A percentile compares a stretch with the other conserved stretches of the same genome.
phyloP scores from a whole-genome alignment of 495 filamentous ascomycete genomes.

The Hypoxylon trugodes region DNA sequence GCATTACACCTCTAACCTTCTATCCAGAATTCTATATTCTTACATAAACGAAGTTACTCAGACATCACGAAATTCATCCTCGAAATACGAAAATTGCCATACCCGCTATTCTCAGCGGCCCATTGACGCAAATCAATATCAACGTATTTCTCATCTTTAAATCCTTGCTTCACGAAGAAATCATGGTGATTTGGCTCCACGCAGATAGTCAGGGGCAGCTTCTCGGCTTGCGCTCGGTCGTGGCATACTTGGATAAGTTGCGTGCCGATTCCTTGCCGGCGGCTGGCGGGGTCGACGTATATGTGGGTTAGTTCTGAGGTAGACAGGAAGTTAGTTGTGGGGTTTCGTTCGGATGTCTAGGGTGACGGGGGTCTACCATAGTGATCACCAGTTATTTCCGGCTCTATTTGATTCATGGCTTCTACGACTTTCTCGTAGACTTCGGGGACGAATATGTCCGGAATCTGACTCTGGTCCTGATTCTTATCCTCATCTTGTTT shows the following conservation, averaged over 20 bases:
- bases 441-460: conserved; percentile 3
- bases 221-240: neutral
- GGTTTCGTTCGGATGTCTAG: neutral
- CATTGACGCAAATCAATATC: conserved; percentile 21
- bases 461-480: neutral
- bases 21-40: too few relatives aligned
- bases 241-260: neutral
- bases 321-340: neutral
- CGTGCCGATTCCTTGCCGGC: conserved; percentile 11
- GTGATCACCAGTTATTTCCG: neutral
- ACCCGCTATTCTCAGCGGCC: conserved; percentile 20
- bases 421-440: conserved; percentile 4
- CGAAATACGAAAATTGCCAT: conserved; percentile 18
- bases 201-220: neutral
- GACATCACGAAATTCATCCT: too few relatives aligned
- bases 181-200: conserved; percentile 19
- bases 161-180: conserved; percentile 16
- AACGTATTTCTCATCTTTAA: conserved; percentile 3
- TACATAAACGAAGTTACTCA: too few relatives aligned
- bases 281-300: conserved; percentile 20
- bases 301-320: conserved; percentile 14
- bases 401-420: neutral
- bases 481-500: too few relatives aligned
- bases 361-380: conserved; percentile 5
- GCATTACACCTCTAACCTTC: too few relatives aligned